A percentile compares a stretch with the other conserved stretches of the same genome.
Conservation (phyloP, 257 asterid species). For the Solanum okadae region DNA sequence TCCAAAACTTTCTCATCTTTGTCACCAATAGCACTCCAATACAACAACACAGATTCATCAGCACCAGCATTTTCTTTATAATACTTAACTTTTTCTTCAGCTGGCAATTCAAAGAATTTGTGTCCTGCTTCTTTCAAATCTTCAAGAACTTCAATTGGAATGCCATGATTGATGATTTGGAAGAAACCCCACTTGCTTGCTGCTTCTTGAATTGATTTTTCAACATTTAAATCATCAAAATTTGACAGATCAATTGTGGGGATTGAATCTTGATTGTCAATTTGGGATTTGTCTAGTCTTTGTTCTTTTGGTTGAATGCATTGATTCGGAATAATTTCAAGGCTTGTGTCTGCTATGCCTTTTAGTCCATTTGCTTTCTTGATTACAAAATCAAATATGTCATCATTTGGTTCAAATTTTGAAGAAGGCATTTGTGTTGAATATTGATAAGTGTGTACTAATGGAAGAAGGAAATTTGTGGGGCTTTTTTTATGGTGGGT, state of each 20-base stretch:
- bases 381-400: slow-evolving; percentile 27
- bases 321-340: slow-evolving; percentile 16
- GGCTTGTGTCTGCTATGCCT: slow-evolving; percentile 26
- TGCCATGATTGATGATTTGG: slow-evolving; percentile 44
- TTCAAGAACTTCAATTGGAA: slow-evolving; percentile 37
- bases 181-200: slow-evolving; percentile 47
- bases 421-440: background rate
- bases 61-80: slow-evolving; percentile 27
- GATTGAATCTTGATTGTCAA: slow-evolving; percentile 18
- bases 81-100: slow-evolving; percentile 35
- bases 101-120: slow-evolving; percentile 33
- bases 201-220: slow-evolving; percentile 30
- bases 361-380: slow-evolving; percentile 35
- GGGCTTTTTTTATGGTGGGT: background rate
- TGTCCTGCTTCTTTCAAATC: slow-evolving; percentile 24
- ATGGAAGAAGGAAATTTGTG: background rate
- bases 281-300: slow-evolving; percentile 12
- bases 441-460: background rate
- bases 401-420: background rate
- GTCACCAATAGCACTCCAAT: background rate
- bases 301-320: slow-evolving; percentile 30
- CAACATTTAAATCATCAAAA: slow-evolving; percentile 19
- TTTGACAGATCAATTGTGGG: slow-evolving; percentile 38
- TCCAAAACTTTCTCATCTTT: slow-evolving; percentile 33
- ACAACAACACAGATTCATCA: slow-evolving; percentile 20